These are phyloP conservation scores for Phaseolus coccineus DNA, from an alignment of 331 rosid genomes.

Conservation along the genomic window DNA sequence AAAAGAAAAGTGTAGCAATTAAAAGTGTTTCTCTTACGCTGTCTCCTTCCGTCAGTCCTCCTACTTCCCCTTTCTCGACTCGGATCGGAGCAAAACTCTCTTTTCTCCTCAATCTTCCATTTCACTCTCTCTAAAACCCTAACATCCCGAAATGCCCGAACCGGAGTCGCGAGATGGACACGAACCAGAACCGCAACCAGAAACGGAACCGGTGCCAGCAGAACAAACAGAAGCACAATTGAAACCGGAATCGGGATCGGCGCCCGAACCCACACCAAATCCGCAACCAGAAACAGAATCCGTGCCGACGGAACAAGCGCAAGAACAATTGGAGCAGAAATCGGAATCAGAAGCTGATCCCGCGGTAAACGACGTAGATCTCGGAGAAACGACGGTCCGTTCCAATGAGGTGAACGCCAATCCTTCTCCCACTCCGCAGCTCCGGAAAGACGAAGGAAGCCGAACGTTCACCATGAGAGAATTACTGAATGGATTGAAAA, in stretches of 20 bases:
- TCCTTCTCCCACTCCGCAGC: slow-evolving; percentile 55
- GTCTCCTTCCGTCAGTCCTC: not conserved
- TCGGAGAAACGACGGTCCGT: slow-evolving; percentile 60
- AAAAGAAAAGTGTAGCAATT: not conserved
- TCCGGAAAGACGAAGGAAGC: slow-evolving; percentile 84
- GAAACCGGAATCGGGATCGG: slow-evolving; percentile 41
- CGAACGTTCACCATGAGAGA: slow-evolving; percentile 99
- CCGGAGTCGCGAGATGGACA: slow-evolving; percentile 54
- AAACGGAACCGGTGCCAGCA: slow-evolving; percentile 34
- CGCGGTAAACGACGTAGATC: slow-evolving; percentile 60
- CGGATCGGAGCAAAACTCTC: slow-evolving; percentile 34
- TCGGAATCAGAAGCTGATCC: slow-evolving; percentile 51
- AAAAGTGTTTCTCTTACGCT: not conserved
- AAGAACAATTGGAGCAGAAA: slow-evolving; percentile 32
- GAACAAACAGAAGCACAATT: not conserved
- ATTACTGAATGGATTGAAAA: slow-evolving; percentile 81
- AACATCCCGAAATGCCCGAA: slow-evolving; percentile 51
- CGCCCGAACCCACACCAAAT: slow-evolving; percentile 17
- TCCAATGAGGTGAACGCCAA: slow-evolving; percentile 49
- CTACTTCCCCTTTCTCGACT: slow-evolving; percentile 1
- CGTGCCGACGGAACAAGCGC: slow-evolving; percentile 11
- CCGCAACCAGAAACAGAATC: slow-evolving; percentile 43
- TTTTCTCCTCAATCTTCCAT: not conserved
- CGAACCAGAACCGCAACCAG: slow-evolving; percentile 34
- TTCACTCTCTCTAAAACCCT: slow-evolving; percentile 30